Evolutionary conservation across 306 rosid species (phyloP).

Genomic region (Cucumis hystrix): DNA sequence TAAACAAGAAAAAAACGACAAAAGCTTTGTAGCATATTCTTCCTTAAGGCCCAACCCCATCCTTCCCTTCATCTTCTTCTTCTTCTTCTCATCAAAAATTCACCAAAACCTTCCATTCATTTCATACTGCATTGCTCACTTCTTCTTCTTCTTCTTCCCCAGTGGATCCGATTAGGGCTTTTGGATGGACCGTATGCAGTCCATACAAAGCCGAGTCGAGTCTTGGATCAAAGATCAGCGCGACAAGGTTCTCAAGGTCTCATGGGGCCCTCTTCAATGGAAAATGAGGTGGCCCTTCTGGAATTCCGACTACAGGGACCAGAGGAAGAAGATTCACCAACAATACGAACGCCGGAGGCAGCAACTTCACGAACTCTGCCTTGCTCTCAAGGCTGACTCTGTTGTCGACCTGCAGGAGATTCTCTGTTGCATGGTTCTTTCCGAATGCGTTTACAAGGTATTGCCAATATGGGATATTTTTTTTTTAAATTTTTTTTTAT

Average conservation of each 20-base stretch:
- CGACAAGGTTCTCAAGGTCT: conserved; percentile 48
- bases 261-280: conserved; percentile 92
- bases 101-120: background rate
- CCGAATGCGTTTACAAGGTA: conserved; percentile 96
- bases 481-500: background rate
- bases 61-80: background rate
- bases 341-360: conserved; percentile 59
- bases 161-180: background rate
- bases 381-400: conserved; percentile 59
- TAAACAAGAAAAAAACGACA: background rate
- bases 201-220: conserved; percentile 76
- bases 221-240: conserved; percentile 81
- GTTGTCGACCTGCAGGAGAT: conserved; percentile 78
- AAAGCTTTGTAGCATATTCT: background rate
- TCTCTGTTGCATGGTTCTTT: conserved; percentile 85
- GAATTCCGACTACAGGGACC: conserved; percentile 33
- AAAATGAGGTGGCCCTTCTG: conserved; percentile 75
- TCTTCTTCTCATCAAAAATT: background rate
- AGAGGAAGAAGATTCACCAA: conserved; percentile 56
- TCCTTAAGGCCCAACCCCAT: background rate
- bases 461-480: too few species aligned
- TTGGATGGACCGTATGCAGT: conserved; percentile 35
- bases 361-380: conserved; percentile 63
- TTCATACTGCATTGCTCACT: background rate
- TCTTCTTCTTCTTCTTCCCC: background rate